These are phyloP conservation scores for Cutaneotrichosporon cavernicola DNA, from an alignment of 1,284 basidiomycete genomes.

Conservation along the genomic window DNA sequence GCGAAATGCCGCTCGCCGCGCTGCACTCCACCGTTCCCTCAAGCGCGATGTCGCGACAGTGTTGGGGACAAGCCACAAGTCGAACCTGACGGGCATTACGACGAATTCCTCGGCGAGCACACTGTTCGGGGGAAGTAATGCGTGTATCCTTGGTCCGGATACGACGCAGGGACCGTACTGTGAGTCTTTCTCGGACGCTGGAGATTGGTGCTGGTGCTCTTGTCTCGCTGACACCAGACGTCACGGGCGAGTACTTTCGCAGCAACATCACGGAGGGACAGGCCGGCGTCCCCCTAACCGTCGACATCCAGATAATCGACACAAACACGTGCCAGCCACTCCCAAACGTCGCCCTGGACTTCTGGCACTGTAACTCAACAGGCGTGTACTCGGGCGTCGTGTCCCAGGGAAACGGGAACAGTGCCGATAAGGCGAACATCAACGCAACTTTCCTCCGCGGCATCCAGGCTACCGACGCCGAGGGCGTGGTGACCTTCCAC, in stretches of 20 bases:
- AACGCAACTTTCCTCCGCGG: constrained; percentile 62
- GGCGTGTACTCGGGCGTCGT: constrained; percentile 57
- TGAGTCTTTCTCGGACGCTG: constrained; percentile 1
- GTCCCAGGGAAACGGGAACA: constrained; percentile 43
- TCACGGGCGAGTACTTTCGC: constrained; percentile 50
- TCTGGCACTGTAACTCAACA: constrained; percentile 61
- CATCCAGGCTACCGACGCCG: constrained; percentile 65
- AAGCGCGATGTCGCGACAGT: constrained; percentile 13
- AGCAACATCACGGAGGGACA: constrained; percentile 59
- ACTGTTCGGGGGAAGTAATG: constrained; percentile 20
- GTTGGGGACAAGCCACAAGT: constrained; percentile 15
- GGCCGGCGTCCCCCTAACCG: constrained; percentile 56
- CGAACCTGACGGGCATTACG: constrained; percentile 25
- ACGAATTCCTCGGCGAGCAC: constrained; percentile 11
- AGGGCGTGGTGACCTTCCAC: constrained; percentile 67
- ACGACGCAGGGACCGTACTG: constrained; percentile 31
- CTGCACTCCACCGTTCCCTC: background rate
- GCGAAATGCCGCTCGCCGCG: constrained; percentile 16
- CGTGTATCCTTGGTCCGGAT: constrained; percentile 29
- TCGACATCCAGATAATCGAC: constrained; percentile 57
- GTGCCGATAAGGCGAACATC: constrained; percentile 47
- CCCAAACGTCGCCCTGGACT: constrained; percentile 66
- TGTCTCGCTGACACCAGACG: constrained; percentile 14
- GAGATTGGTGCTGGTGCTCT: too few relatives aligned
- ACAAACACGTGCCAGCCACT: constrained; percentile 69